Conservation (phyloP, 495 filamentous ascomycete genomes). For the Trichocladium antarcticum region DNA sequence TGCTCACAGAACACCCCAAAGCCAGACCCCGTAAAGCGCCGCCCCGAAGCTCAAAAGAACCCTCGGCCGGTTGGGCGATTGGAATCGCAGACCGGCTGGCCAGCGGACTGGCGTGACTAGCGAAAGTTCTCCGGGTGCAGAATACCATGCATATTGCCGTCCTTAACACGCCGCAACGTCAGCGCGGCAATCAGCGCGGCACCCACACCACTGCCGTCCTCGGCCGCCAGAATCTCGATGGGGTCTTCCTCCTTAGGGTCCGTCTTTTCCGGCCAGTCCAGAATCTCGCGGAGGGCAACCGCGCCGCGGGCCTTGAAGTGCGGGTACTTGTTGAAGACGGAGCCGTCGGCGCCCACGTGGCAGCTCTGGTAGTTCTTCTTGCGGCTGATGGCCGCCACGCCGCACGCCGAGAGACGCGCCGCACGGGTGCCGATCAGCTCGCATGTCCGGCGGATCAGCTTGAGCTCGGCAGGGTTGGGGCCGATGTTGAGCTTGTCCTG, state of each 20-base stretch:
- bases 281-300: slow-evolving; percentile 78
- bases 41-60: too few species aligned
- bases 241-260: slow-evolving; percentile 60
- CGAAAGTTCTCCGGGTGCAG: slow-evolving; percentile 54
- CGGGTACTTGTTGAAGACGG: slow-evolving; percentile 96
- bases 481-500: slow-evolving; percentile 57
- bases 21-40: too few species aligned
- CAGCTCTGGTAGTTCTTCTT: slow-evolving; percentile 82
- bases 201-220: slow-evolving; percentile 94
- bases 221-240: slow-evolving; percentile 72
- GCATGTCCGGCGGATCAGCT: slow-evolving; percentile 74
- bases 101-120: not conserved
- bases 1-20: too few species aligned
- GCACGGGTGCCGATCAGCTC: slow-evolving; percentile 92
- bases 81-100: too few species aligned
- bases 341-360: slow-evolving; percentile 92
- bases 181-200: slow-evolving; percentile 89
- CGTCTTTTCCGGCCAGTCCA: slow-evolving; percentile 70
- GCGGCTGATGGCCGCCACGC: slow-evolving; percentile 87
- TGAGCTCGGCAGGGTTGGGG: slow-evolving; percentile 61
- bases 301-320: slow-evolving; percentile 91
- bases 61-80: too few species aligned
- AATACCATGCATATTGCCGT: slow-evolving; percentile 70
- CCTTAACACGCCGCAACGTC: slow-evolving; percentile 74
- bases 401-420: slow-evolving; percentile 83